These are phyloP conservation scores for Teunomyces stri DNA, from an alignment of 805 yeast species.

Conservation along the genomic window DNA sequence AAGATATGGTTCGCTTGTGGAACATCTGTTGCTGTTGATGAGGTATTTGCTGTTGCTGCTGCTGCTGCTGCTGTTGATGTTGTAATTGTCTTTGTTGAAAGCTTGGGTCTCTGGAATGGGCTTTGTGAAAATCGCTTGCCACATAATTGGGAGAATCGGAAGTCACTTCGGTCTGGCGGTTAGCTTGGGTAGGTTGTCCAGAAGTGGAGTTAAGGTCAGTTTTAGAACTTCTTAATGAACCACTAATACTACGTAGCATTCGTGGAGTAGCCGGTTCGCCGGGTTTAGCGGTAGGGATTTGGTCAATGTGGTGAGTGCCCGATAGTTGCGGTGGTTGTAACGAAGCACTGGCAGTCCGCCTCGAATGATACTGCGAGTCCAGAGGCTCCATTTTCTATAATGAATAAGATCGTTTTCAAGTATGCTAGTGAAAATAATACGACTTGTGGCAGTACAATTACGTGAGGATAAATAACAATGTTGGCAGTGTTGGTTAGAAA, in stretches of 20 bases:
- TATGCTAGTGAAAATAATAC: not conserved
- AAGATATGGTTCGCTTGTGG: conserved; percentile 6
- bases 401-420: not conserved
- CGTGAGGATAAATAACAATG: not conserved
- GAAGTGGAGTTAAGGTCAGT: conserved; percentile 9
- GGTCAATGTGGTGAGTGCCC: not conserved
- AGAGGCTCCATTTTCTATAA: conserved; percentile 5
- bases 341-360: conserved; percentile 5
- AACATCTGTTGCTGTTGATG: conserved; percentile 2
- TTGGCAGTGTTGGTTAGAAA: not conserved
- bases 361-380: conserved; percentile 6
- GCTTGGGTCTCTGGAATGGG: conserved; percentile 18
- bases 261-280: conserved; percentile 64
- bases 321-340: not conserved
- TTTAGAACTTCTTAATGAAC: conserved; percentile 22
- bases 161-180: not conserved
- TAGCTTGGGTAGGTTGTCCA: conserved; percentile 5
- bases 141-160: conserved; percentile 14
- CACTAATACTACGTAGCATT: conserved; percentile 60
- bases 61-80: conserved; percentile 3
- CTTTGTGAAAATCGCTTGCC: conserved; percentile 2
- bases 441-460: not conserved
- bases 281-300: conserved; percentile 6
- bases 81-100: conserved; percentile 8
- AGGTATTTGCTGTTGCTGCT: not conserved